Evolutionary conservation across 177 flowering plant genomes (phyloP).

Genomic region (Viscum album): DNA sequence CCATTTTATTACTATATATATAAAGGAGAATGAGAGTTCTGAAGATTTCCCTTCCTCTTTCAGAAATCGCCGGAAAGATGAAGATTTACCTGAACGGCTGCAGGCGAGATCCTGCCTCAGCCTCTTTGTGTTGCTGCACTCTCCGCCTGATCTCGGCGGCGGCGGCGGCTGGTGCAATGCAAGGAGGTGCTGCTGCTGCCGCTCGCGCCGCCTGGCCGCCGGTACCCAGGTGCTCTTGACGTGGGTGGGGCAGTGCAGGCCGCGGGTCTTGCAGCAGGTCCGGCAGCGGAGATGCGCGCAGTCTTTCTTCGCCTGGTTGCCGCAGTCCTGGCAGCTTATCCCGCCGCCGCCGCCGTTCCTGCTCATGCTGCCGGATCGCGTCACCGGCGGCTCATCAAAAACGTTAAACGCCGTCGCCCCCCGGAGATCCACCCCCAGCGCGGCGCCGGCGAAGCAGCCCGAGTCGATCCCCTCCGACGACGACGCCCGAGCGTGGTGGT

Average conservation of each 20-base stretch:
- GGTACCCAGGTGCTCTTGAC: constrained; percentile 73
- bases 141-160: constrained; percentile 14
- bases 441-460: neutral
- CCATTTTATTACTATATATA: too few relatives aligned
- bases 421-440: constrained; percentile 12
- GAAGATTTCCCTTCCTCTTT: too few relatives aligned
- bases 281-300: constrained; percentile 47
- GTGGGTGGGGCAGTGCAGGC: constrained; percentile 53
- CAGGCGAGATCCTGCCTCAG: constrained; percentile 42
- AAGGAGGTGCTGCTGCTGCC: constrained; percentile 38
- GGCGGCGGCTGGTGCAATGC: constrained; percentile 19
- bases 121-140: constrained; percentile 42
- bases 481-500: neutral
- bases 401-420: constrained; percentile 7
- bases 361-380: too few relatives aligned
- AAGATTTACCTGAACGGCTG: too few relatives aligned
- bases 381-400: constrained; percentile 19
- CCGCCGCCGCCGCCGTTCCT: constrained; percentile 16
- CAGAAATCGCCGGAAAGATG: too few relatives aligned
- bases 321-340: constrained; percentile 54
- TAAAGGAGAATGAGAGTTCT: too few relatives aligned
- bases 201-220: constrained; percentile 48
- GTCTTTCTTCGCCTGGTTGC: constrained; percentile 69
- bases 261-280: constrained; percentile 62
- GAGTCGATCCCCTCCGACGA: neutral